These are phyloP conservation scores for Plenodomus lindquistii DNA, from an alignment of 2,329 filamentous ascomycete genomes.

Conservation along the genomic window DNA sequence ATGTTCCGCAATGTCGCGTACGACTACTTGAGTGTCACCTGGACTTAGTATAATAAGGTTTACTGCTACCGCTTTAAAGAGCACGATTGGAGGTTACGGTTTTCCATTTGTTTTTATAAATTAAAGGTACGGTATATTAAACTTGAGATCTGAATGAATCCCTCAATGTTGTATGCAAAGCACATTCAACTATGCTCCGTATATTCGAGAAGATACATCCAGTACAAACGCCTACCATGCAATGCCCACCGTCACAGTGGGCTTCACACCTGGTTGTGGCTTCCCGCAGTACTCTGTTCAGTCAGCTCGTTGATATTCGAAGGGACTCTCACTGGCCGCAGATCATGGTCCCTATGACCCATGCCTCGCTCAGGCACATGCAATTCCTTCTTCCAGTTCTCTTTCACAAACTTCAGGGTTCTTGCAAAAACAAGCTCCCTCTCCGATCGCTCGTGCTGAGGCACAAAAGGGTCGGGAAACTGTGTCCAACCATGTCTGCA, in stretches of 20 bases:
- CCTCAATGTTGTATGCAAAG: neutral
- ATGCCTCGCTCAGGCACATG: slow-evolving; percentile 9
- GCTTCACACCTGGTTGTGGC: neutral
- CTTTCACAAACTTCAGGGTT: slow-evolving; percentile 43
- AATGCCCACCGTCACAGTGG: neutral
- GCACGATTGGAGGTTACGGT: too few relatives aligned
- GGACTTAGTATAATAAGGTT: too few relatives aligned
- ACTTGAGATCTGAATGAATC: neutral
- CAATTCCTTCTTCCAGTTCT: slow-evolving; percentile 39
- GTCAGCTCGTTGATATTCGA: neutral
- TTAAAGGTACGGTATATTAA: neutral
- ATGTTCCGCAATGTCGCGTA: too few relatives aligned
- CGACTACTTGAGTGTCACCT: too few relatives aligned
- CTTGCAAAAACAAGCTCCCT: slow-evolving; percentile 42
- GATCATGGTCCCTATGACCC: slow-evolving; percentile 20
- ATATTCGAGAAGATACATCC: neutral
- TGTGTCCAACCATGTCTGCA: slow-evolving; percentile 50
- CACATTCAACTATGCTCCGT: neutral
- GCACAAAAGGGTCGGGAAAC: slow-evolving; percentile 45
- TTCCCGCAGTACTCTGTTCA: neutral
- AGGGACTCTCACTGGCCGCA: slow-evolving; percentile 26
- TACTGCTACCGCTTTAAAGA: too few relatives aligned
- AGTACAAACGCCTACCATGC: neutral
- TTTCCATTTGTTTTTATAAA: too few relatives aligned
- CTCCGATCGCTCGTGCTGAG: slow-evolving; percentile 44